These are phyloP conservation scores for Gossypium laxum DNA, from an alignment of 441 rosid species.

Conservation along the genomic window DNA sequence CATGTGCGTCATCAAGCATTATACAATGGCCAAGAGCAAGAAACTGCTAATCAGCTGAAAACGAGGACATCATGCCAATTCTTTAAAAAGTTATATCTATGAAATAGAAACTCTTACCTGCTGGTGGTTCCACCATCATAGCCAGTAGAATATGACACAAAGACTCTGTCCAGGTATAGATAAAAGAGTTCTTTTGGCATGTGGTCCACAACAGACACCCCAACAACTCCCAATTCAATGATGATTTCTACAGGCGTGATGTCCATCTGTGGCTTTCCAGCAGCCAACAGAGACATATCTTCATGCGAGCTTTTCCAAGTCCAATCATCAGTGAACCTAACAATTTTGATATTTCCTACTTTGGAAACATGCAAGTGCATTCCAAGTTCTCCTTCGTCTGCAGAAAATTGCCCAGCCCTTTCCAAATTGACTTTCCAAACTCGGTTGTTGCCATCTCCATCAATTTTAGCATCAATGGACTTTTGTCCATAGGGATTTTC, in stretches of 20 bases:
- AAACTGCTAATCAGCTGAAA: neutral
- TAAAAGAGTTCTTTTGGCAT: slow-evolving; percentile 77
- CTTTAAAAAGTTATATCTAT: neutral
- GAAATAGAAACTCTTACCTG: slow-evolving; percentile 41
- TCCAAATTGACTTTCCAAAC: slow-evolving; percentile 60
- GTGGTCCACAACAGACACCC: slow-evolving; percentile 81
- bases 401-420: slow-evolving; percentile 37
- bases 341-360: slow-evolving; percentile 63
- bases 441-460: slow-evolving; percentile 29
- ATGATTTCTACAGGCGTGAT: slow-evolving; percentile 61
- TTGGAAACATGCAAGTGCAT: slow-evolving; percentile 59
- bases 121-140: slow-evolving; percentile 86
- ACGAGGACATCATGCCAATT: neutral
- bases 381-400: slow-evolving; percentile 37
- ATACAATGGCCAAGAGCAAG: neutral
- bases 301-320: slow-evolving; percentile 28
- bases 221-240: slow-evolving; percentile 81
- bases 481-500: slow-evolving; percentile 95
- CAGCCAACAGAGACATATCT: slow-evolving; percentile 30
- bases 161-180: slow-evolving; percentile 70
- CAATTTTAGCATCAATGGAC: slow-evolving; percentile 56
- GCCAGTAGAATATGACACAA: slow-evolving; percentile 76
- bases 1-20: neutral
- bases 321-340: slow-evolving; percentile 46
- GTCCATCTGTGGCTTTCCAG: slow-evolving; percentile 34